phyloP scores from a whole-genome alignment of 169 alveolate species.

The Eimeria maxima region DNA sequence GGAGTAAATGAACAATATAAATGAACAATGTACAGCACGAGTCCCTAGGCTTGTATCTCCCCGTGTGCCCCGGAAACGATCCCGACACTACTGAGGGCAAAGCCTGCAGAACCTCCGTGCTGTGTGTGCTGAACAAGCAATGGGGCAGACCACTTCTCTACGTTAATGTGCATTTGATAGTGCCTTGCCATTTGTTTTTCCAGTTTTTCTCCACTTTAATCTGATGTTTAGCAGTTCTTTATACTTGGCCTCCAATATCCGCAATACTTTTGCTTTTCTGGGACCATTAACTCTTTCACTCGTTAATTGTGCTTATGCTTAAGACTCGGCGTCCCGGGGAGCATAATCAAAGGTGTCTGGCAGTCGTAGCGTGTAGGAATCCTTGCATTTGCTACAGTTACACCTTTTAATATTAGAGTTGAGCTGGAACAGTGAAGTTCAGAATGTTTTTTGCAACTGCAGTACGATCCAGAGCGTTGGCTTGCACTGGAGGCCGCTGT shows the following conservation, averaged over 20 bases:
- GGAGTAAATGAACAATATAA: not conserved
- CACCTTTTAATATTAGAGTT: not conserved
- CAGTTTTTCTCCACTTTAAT: not conserved
- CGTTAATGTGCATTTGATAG: not conserved
- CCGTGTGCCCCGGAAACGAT: not conserved
- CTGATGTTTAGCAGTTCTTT: not conserved
- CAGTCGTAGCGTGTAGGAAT: not conserved
- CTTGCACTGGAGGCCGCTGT: not conserved
- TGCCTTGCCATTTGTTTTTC: not conserved
- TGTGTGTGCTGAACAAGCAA: not conserved
- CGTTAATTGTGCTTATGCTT: not conserved
- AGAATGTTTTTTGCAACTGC: too few species aligned
- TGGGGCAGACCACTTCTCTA: not conserved
- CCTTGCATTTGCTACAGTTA: not conserved
- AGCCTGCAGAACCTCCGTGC: not conserved
- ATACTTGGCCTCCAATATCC: not conserved
- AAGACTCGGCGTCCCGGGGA: not conserved
- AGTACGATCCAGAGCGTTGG: not conserved
- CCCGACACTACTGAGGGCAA: not conserved
- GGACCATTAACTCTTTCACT: not conserved
- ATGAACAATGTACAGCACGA: not conserved
- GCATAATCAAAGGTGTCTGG: not conserved
- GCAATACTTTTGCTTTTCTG: not conserved
- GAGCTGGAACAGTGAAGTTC: not conserved
- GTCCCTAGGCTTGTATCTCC: not conserved